Evolutionary conservation across 495 filamentous ascomycete species (phyloP), one percentile per base, ranked within the genome.

Genomic region (Tuber magnatum): DNA sequence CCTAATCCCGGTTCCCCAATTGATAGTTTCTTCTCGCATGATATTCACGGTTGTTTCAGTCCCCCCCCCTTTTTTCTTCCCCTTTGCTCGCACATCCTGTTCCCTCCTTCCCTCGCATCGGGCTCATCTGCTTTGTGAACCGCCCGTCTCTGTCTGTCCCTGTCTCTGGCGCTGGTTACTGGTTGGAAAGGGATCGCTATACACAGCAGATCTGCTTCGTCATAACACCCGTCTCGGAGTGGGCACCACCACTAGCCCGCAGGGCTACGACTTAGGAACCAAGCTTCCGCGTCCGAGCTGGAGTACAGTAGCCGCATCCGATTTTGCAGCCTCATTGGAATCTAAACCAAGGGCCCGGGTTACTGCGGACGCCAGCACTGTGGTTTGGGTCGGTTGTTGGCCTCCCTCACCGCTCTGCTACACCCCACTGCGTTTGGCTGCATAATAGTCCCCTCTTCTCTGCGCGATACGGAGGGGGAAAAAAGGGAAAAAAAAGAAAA

Each of bases 321-420:
- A 44, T 74, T 74, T 77, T 77, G 65, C 75, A 77, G 68, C 18
- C 56, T 68, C 40, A 24, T 71, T 42, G 71, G 74, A 48, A 75
- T 78, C 65, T 32, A 56, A 79, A 79, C 76, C 77, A 79, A 72
- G 72, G 76, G 28, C 42, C 44, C 72, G 77, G 77, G 61, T 72
- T 74, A 75, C 76, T 72, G 70, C 76, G 43, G 35, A 72, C 74
- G 70, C 73, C 69, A 48, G 68, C 69, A 73, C 76, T 76, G 78
- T 79, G 77, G 77, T 79, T 79, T 79, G 76, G 51, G 78, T 65
- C 56, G 56, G 56, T 79, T 70, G 70, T 69, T 71, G 71, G 68
- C 71, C 48, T 65, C 32, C 70, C 40, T 69, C 74, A 40, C 28
- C 39, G 43, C 24, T 51, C 40, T 71, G 46, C 69, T 65, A 72